Evolutionary conservation across 192 early-diverging fungal genomes (phyloP), one percentile per base, ranked within the genome.

Genomic region (Obelidium mucronatum): DNA sequence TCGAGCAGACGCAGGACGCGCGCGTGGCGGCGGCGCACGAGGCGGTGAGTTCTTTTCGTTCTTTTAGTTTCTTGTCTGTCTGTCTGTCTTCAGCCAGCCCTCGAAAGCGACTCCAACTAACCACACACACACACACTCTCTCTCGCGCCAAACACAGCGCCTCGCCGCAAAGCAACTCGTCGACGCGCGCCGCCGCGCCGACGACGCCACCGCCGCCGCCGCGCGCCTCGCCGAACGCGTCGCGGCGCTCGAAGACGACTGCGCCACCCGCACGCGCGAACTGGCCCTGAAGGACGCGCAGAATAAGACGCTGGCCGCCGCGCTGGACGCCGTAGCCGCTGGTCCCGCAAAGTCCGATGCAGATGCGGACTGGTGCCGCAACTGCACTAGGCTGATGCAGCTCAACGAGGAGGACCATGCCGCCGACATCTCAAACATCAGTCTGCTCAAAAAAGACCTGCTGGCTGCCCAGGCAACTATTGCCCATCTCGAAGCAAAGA

Each of bases 361-460:
- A 58, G 24, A 58, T 8, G 5, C 22, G 55, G 24, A 36, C 3
- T 64, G 61, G 61, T 64, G 61, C 61, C 5, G 8, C 11, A 64
- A 64, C 37, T 64, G 61, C 24, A 35, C 61, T 3, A 8, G 11
- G 6, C 37, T 64, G 11, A 35, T 64, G 8, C 4, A 19, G 8
- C 28, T 64, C 24, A 64, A 64, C 37, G 61, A 64, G 34, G 61
- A 64, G 11, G 61, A 64, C 37, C 61, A 64, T 37, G 31, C 28
- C 31, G 37, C 31, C 34, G 61, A 64, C 13, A 36, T 64, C 36
- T 3, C 35, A 13, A 6, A 6, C 13, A 35, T 64, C 8, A 4
- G 35, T 19, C 24, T 15, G 11, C 17, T 37, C 13, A 64, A 64
- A 64, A 11, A 8, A 6, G 31, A 37, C 4, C 24, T 64, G 61